Evolutionary conservation across 228 moss, liverwort and hornwort species (phyloP).

Genomic region (Sphagnum fallax): DNA sequence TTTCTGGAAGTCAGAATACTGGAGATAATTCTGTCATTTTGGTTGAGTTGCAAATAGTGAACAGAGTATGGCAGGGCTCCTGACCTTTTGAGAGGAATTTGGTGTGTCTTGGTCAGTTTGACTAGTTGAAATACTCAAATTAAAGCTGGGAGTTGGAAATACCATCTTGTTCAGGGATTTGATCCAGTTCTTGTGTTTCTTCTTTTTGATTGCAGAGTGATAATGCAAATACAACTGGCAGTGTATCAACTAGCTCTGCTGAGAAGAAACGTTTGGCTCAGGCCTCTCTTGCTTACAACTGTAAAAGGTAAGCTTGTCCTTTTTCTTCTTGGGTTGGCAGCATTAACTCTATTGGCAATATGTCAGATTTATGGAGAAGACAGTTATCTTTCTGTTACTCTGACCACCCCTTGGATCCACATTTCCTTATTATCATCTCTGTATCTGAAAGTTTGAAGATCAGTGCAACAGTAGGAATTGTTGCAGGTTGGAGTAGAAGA

Average conservation of each 20-base stretch:
- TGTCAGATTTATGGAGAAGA: not conserved
- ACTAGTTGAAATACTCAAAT: too few species aligned
- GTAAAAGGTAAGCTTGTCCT: slow-evolving; percentile 53
- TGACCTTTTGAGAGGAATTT: too few species aligned
- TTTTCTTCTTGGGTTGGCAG: not conserved
- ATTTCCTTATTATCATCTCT: not conserved
- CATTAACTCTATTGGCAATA: not conserved
- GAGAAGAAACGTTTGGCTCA: slow-evolving; percentile 88
- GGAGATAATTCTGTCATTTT: too few species aligned
- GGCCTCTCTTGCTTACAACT: slow-evolving; percentile 79
- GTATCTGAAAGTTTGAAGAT: not conserved
- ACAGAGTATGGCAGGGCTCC: too few species aligned
- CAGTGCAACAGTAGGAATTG: not conserved
- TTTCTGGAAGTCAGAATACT: too few species aligned
- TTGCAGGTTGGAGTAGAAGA: not conserved
- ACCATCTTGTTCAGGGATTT: too few species aligned
- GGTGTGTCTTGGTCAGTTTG: too few species aligned
- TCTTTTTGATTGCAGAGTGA: slow-evolving; percentile 59
- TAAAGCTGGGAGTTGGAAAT: too few species aligned
- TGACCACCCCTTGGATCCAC: not conserved
- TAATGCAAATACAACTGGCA: slow-evolving; percentile 94
- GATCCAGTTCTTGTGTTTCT: too few species aligned
- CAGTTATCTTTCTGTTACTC: not conserved
- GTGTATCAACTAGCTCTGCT: slow-evolving; percentile 82
- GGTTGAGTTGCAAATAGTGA: too few species aligned